These are phyloP conservation scores for Rhynchosporium agropyri DNA, from an alignment of 2,329 filamentous ascomycete genomes.

Conservation along the genomic window DNA sequence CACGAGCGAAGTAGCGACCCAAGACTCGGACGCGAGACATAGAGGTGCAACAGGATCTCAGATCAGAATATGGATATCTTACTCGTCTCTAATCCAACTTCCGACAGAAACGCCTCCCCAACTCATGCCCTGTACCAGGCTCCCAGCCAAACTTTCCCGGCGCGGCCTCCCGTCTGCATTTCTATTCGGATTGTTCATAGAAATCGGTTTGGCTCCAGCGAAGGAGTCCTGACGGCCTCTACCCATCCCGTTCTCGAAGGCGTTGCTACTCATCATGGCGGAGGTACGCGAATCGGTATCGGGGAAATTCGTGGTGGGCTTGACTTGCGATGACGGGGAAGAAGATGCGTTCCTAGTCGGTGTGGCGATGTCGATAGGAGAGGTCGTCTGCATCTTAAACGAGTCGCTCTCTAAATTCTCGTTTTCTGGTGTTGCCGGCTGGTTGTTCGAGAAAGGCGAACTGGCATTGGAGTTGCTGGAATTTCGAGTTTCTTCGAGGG, in stretches of 20 bases:
- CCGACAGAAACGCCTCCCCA: constrained; percentile 97
- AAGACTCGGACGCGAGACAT: constrained; percentile 16
- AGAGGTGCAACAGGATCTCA: constrained; percentile 19
- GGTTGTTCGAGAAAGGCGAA: constrained; percentile 25
- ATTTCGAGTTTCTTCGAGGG: too few species aligned
- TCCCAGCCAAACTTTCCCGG: constrained; percentile 65
- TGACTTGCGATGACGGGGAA: constrained; percentile 45
- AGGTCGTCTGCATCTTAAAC: constrained; percentile 41
- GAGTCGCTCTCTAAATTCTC: constrained; percentile 14
- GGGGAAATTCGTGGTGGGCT: constrained; percentile 33
- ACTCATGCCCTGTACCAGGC: constrained; percentile 81
- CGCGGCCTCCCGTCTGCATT: constrained; percentile 59
- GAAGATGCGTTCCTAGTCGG: constrained; percentile 42
- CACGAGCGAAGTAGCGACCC: constrained; percentile 26
- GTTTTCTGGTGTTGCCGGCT: constrained; percentile 26
- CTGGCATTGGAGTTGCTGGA: constrained; percentile 17
- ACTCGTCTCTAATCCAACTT: constrained; percentile 98
- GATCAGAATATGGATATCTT: constrained; percentile 51
- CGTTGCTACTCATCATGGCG: constrained; percentile 60
- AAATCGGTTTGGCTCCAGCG: constrained; percentile 67
- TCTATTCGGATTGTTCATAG: constrained; percentile 65
- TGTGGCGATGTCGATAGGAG: constrained; percentile 43
- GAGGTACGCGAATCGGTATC: constrained; percentile 42
- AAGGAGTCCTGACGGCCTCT: constrained; percentile 63
- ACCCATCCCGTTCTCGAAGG: constrained; percentile 59